Percentiles rank a stretch among this genome's conserved stretches.
Conservation (phyloP, 2,329 filamentous ascomycete genomes). For the Cercospora sojina region DNA sequence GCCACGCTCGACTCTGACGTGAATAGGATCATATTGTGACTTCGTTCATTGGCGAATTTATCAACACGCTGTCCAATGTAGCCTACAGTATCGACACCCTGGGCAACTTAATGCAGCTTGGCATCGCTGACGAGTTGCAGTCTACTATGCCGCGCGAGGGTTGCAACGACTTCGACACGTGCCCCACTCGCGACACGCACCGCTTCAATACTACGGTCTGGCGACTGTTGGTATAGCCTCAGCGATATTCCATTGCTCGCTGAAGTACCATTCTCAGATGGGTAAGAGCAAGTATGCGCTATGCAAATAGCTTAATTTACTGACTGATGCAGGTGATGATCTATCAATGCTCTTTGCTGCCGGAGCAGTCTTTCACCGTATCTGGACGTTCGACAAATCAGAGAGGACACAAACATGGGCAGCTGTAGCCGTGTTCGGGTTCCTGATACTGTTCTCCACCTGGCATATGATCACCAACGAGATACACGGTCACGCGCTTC, state of each 20-base stretch:
- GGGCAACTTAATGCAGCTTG: not conserved
- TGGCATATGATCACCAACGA: slow-evolving; percentile 3
- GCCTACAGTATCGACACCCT: not conserved
- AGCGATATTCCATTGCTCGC: not conserved
- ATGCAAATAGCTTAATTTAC: not conserved
- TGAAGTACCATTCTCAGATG: slow-evolving; percentile 3
- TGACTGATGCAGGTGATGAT: not conserved
- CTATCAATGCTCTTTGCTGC: slow-evolving; percentile 1
- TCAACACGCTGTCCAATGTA: not conserved
- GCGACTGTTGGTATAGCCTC: not conserved
- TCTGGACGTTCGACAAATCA: slow-evolving; percentile 1
- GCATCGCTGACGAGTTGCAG: not conserved
- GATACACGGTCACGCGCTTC: not conserved
- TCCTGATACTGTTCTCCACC: not conserved
- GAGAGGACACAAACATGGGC: not conserved
- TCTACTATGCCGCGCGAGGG: not conserved
- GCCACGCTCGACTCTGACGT: not conserved
- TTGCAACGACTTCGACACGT: slow-evolving; percentile 1
- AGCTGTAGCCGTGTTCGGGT: not conserved
- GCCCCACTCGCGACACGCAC: not conserved
- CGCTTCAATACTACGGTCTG: not conserved
- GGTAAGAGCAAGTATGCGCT: not conserved
- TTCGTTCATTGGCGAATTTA: not conserved
- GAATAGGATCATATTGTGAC: not conserved
- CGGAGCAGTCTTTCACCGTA: not conserved